Conservation (phyloP, 129 eudicot species). For the Flaveria brownii region DNA sequence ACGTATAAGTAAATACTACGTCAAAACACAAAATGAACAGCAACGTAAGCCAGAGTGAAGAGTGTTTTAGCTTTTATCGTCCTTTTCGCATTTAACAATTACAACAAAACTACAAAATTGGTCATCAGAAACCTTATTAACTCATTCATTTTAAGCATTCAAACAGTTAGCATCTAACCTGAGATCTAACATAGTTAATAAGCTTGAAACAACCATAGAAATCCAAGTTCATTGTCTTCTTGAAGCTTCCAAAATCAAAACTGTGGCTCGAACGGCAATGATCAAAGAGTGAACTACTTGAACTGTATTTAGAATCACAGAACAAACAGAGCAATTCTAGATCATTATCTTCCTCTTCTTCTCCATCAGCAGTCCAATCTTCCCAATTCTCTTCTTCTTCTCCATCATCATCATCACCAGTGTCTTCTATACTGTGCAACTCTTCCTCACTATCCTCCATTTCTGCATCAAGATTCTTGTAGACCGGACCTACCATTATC, state of each 20-base stretch:
- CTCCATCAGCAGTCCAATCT: conserved; percentile 70
- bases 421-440: conserved; percentile 28
- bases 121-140: neutral
- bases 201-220: conserved; percentile 78
- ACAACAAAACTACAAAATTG: neutral
- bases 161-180: conserved; percentile 41
- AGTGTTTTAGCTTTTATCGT: neutral
- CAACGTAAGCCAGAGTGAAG: neutral
- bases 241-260: conserved; percentile 58
- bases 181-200: conserved; percentile 74
- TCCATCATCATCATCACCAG: conserved; percentile 31
- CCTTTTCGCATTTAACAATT: neutral
- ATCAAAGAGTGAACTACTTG: conserved; percentile 47
- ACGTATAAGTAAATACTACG: neutral
- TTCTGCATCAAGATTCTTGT: conserved; percentile 22
- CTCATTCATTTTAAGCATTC: neutral
- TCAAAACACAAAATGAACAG: neutral
- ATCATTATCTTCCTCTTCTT: conserved; percentile 47
- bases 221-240: conserved; percentile 51
- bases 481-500: conserved; percentile 43
- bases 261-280: conserved; percentile 56
- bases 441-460: conserved; percentile 33
- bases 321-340: conserved; percentile 63
- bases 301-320: conserved; percentile 49
- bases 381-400: conserved; percentile 71